Evolutionary conservation across 495 filamentous ascomycete genomes (phyloP).

Genomic region (Hyaloscypha hepaticicola): DNA sequence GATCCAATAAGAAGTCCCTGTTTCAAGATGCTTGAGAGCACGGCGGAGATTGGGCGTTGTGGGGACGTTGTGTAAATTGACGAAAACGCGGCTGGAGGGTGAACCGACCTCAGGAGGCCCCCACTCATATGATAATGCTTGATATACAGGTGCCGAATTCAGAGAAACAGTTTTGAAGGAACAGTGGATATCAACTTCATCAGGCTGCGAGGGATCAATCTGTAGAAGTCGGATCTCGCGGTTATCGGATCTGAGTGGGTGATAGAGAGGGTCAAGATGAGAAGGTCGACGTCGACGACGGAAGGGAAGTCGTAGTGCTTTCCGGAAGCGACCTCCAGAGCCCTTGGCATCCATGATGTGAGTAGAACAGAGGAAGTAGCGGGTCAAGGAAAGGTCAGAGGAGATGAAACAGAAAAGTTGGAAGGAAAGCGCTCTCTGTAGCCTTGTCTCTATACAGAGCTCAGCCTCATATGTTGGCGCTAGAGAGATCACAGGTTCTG

Average conservation of each 20-base stretch:
- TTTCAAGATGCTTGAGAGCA: constrained; percentile 9
- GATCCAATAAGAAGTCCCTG: constrained; percentile 28
- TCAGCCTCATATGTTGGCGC: not conserved
- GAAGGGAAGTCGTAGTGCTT: too few relatives aligned
- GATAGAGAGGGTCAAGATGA: not conserved
- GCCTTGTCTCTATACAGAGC: not conserved
- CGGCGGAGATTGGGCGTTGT: constrained; percentile 13
- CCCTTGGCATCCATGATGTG: not conserved
- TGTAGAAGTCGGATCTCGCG: constrained; percentile 22
- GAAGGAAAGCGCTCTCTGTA: not conserved
- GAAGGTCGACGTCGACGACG: too few relatives aligned
- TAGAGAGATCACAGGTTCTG: not conserved
- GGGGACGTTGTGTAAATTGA: constrained; percentile 8
- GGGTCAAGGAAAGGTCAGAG: not conserved
- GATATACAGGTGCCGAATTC: constrained; percentile 3
- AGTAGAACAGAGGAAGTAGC: not conserved
- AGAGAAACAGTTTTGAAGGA: constrained; percentile 11
- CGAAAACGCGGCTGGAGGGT: constrained; percentile 2
- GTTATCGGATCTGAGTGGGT: constrained; percentile 17
- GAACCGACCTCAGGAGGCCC: constrained; percentile 9
- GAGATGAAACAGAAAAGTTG: not conserved
- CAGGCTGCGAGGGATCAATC: not conserved
- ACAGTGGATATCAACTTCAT: constrained; percentile 12
- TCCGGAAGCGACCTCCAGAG: not conserved
- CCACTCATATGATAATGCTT: constrained; percentile 23